A percentile compares a stretch with the other conserved stretches of the same genome.
Conservation (phyloP, 805 yeast species). For the Candida mattraensis region DNA sequence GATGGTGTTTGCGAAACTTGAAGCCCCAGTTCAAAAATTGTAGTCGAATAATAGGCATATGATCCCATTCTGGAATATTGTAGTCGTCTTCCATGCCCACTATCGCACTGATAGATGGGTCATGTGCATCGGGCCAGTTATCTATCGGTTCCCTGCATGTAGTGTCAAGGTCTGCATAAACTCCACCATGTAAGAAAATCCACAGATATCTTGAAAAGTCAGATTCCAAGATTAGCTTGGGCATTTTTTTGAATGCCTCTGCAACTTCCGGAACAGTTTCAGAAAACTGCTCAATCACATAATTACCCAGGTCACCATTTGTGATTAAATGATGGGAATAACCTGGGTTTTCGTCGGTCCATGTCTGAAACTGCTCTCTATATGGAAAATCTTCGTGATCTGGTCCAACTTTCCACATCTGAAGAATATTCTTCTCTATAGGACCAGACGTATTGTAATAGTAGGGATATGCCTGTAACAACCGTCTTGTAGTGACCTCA, state of each 20-base stretch:
- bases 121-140: slow-evolving; percentile 51
- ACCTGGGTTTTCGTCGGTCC: slow-evolving; percentile 19
- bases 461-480: slow-evolving; percentile 10
- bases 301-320: slow-evolving; percentile 9
- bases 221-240: slow-evolving; percentile 46
- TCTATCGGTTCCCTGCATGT: slow-evolving; percentile 40
- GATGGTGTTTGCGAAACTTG: slow-evolving; percentile 57
- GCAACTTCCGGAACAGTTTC: slow-evolving; percentile 43
- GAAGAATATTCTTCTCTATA: slow-evolving; percentile 22
- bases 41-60: slow-evolving; percentile 41
- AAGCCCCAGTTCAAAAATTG: slow-evolving; percentile 56
- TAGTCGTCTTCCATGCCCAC: slow-evolving; percentile 49
- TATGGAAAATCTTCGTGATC: slow-evolving; percentile 15
- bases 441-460: slow-evolving; percentile 5
- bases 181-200: slow-evolving; percentile 50
- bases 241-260: slow-evolving; percentile 45
- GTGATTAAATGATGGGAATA: slow-evolving; percentile 16
- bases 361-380: slow-evolving; percentile 8
- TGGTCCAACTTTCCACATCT: slow-evolving; percentile 22
- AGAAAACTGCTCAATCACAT: slow-evolving; percentile 14
- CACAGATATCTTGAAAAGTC: slow-evolving; percentile 53
- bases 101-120: slow-evolving; percentile 44
- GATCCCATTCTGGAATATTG: slow-evolving; percentile 45
- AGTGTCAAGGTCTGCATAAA: slow-evolving; percentile 54
- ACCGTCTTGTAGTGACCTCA: slow-evolving; percentile 11